phyloP scores from a whole-genome alignment of 2,329 filamentous ascomycete genomes.

The Clonostachys rosea region DNA sequence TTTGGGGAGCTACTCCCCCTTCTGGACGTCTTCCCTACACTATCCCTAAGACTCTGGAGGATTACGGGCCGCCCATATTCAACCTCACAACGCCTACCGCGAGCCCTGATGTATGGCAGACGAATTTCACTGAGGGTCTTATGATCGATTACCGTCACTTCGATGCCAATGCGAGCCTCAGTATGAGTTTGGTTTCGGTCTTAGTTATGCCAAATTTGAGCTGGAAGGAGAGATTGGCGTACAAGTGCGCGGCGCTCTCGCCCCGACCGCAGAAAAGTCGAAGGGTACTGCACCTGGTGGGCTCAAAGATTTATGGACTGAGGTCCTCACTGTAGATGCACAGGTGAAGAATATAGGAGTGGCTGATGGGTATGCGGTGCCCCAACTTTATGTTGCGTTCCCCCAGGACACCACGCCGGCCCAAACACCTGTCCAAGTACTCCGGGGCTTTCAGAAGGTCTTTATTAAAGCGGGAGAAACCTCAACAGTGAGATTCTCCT shows the following conservation, averaged over 20 bases:
- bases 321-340: slow-evolving; percentile 27
- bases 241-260: slow-evolving; percentile 11
- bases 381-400: slow-evolving; percentile 27
- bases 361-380: slow-evolving; percentile 21
- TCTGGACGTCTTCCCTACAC: slow-evolving; percentile 58
- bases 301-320: slow-evolving; percentile 47
- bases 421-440: slow-evolving; percentile 54
- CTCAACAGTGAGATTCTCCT: slow-evolving; percentile 41
- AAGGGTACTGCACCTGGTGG: slow-evolving; percentile 40
- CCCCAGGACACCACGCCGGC: slow-evolving; percentile 13
- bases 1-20: slow-evolving; percentile 56
- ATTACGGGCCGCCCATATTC: slow-evolving; percentile 31
- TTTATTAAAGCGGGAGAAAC: slow-evolving; percentile 42
- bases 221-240: slow-evolving; percentile 21
- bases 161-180: slow-evolving; percentile 50
- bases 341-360: slow-evolving; percentile 44
- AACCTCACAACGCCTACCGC: slow-evolving; percentile 25
- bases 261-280: slow-evolving; percentile 15
- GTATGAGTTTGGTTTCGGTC: slow-evolving; percentile 65
- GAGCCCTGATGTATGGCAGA: slow-evolving; percentile 32
- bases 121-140: slow-evolving; percentile 55
- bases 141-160: slow-evolving; percentile 66
- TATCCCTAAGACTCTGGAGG: slow-evolving; percentile 42
- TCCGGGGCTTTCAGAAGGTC: slow-evolving; percentile 65
- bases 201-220: slow-evolving; percentile 62